Conservation (phyloP, 345 rosid species). For the Gossypium arboreum region DNA sequence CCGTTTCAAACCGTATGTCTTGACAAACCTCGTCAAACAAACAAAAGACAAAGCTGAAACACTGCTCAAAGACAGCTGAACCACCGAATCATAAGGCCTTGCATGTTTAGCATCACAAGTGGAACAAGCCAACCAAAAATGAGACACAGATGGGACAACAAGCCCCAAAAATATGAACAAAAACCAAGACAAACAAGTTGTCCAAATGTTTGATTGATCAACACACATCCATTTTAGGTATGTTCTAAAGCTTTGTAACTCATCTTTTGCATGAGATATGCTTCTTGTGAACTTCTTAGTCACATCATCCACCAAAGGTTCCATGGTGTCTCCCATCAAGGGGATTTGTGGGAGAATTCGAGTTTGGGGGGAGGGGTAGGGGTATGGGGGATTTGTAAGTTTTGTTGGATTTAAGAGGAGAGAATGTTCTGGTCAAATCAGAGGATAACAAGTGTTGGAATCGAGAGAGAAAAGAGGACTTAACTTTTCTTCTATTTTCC, state of each 20-base stretch:
- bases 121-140: slow-evolving; percentile 69
- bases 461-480: not conserved
- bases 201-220: slow-evolving; percentile 63
- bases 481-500: not conserved
- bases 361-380: not conserved
- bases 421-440: not conserved
- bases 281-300: slow-evolving; percentile 38
- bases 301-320: slow-evolving; percentile 27
- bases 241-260: slow-evolving; percentile 68
- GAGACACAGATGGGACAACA: slow-evolving; percentile 63
- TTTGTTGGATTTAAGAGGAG: not conserved
- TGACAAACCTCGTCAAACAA: slow-evolving; percentile 58
- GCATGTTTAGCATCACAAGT: slow-evolving; percentile 66
- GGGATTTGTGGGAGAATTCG: not conserved
- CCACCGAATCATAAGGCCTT: slow-evolving; percentile 65
- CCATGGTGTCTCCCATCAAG: not conserved
- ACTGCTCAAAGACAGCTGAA: slow-evolving; percentile 80
- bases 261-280: slow-evolving; percentile 66
- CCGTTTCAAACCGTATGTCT: slow-evolving; percentile 62
- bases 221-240: slow-evolving; percentile 85
- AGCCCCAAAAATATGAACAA: slow-evolving; percentile 57
- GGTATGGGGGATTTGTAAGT: not conserved
- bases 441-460: not conserved
- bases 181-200: slow-evolving; percentile 63
- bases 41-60: slow-evolving; percentile 64